Base-by-base conservation (phyloP, 176 grass and related monocot genomes). In the Oryza nivara region DNA sequence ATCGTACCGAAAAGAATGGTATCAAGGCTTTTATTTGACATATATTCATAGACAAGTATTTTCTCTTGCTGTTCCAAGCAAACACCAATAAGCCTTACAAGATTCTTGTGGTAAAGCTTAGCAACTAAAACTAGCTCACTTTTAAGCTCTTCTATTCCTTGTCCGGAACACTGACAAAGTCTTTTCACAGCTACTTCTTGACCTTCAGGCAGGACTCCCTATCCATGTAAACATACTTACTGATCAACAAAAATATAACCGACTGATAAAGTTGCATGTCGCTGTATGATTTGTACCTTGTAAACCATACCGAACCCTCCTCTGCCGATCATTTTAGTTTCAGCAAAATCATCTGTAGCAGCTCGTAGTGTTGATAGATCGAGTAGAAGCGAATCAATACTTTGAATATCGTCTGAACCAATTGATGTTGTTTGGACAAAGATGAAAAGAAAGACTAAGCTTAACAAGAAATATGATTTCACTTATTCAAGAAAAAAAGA, bases 101-200 rank as follows among this genome's bases (percentile, higher is more conserved):
- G 87, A 19, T 89, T 89, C 63, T 58, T 78, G 61, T 85, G 87
- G 68, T 80, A 77, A 36, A 89, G 87, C 70, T 28, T 28, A 28
- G 28, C 28, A 28, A 28, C 63, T 38, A 89, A 15, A 76, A 85
- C 63, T 7, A 89, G 38, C 47, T 89, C 87, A 69, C 52, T 75
- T 28, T 28, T 28, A 28, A 28, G 28, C 28, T 28, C 81, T 49
- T 17, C 47, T 12, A 85, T 78, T 63, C 82, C 87, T 85, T 89
- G 82, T 12, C 36, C 23, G 1, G 82, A 84, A 79, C 75, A 19
- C 41, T 32, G 49, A 0, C 32, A 65, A 7, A 85, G 70, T 56
- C 70, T 75, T 36, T 89, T 89, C 9, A 89, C 87, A 0, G 82
- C 87, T 30, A 89, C 76, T 89, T 84, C 63, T n/a, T 68, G 70